Evolutionary conservation across 2,329 filamentous ascomycete species (phyloP), one percentile per base, ranked within the genome.

Genomic region (Lasiodiplodia gonubiensis): DNA sequence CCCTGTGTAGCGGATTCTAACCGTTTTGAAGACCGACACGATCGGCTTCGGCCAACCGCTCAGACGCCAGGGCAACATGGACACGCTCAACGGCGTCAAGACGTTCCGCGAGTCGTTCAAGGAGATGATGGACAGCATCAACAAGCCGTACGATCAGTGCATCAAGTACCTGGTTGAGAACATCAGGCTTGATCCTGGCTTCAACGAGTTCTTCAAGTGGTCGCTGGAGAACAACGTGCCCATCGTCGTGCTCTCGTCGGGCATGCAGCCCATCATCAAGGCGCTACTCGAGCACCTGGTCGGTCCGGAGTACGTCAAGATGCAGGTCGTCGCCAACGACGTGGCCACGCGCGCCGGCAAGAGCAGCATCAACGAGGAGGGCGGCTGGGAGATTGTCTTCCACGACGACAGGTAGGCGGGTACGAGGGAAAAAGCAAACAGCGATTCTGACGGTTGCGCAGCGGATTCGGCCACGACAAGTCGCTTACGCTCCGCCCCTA

Each of bases 401-500:
- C 93, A 93, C 75, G 94, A 99, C 77, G 92, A 94, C 69, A 93
- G 64, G 64, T 66, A 49, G 52, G 88, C 88, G 90, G 75, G 75
- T 80, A 23, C 12, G 7, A 33, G 10, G 46, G 25, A 16, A 35
- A 66, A 68, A 52, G 23, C 5, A 21, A 64, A 8, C n/a, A 46
- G 70, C 5, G 27, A 10, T 18, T 33, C 37, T 65, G 35, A 65
- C 51, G 23, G 51, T 48, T 21, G 11, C 30, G 30, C 53, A 67
- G 91, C 76, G 86, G 89, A 68, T 96, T 96, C 74, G 95, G 95
- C n/a, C 95, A 99, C 77, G 94, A 99, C 85, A 99, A 99, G 87
- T 94, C 90, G 30, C 84, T 94, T 65, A 92, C 95, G 77, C 93
- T 99, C 74, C 89, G 92, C 71, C 93, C 93, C 63, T 98, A 98